phyloP scores from a whole-genome alignment of 208 protist genomes.

The Giardia muris region DNA sequence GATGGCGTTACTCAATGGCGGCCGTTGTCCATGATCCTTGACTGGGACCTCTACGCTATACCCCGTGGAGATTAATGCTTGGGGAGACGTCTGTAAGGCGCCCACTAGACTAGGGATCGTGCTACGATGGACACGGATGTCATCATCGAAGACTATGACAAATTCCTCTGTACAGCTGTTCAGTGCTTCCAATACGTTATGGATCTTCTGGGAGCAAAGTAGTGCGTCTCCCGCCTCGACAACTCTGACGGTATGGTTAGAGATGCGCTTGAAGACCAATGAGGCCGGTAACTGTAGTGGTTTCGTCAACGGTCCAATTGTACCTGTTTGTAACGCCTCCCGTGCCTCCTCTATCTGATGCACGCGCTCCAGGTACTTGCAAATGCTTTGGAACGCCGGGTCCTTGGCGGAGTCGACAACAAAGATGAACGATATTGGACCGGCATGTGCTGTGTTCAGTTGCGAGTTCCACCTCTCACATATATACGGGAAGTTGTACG shows the following conservation, averaged over 20 bases:
- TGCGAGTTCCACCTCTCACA: not conserved
- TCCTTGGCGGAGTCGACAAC: not conserved
- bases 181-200: not conserved
- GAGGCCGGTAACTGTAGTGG: not conserved
- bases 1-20: not conserved
- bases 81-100: not conserved
- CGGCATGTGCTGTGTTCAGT: not conserved
- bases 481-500: not conserved
- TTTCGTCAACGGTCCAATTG: not conserved
- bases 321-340: not conserved
- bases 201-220: not conserved
- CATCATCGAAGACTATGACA: not conserved
- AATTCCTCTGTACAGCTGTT: not conserved
- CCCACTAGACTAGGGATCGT: not conserved
- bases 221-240: not conserved
- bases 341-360: not conserved
- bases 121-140: not conserved
- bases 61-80: not conserved
- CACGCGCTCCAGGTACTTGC: not conserved
- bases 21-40: not conserved
- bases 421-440: not conserved
- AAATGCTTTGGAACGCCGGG: not conserved
- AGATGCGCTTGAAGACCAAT: too few relatives aligned
- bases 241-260: not conserved
- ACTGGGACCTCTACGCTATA: constrained; percentile 8